These are phyloP conservation scores for Floccularia luteovirens DNA, from an alignment of 768 basidiomycete species.

Conservation along the genomic window DNA sequence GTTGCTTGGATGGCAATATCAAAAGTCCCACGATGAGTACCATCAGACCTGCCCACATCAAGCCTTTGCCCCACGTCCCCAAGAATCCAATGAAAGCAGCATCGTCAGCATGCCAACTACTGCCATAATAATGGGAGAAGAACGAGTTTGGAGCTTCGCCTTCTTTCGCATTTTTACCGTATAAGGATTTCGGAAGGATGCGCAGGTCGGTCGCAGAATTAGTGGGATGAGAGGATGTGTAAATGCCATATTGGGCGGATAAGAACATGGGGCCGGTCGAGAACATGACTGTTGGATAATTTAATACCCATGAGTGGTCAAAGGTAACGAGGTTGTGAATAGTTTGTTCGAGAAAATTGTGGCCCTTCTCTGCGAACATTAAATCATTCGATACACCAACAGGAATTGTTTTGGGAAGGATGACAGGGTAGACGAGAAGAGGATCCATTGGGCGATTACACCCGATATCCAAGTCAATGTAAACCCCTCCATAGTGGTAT, in stretches of 20 bases:
- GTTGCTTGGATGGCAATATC: conserved; percentile 52
- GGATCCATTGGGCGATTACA: conserved; percentile 84
- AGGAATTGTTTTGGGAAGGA: conserved; percentile 92
- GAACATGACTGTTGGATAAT: conserved; percentile 99
- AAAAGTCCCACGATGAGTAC: conserved; percentile 66
- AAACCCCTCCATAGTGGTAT: conserved; percentile 90
- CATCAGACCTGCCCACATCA: conserved; percentile 80
- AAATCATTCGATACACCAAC: conserved; percentile 98
- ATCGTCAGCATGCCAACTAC: conserved; percentile 97
- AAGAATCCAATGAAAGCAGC: conserved; percentile 96
- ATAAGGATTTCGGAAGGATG: conserved; percentile 92
- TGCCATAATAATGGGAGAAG: conserved; percentile 97
- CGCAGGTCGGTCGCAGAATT: conserved; percentile 73
- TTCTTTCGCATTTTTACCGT: conserved; percentile 89
- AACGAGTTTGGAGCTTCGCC: conserved; percentile 85
- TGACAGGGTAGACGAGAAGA: conserved; percentile 77
- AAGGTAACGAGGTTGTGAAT: conserved; percentile 89
- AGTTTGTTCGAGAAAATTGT: conserved; percentile 88
- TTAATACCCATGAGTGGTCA: conserved; percentile 90
- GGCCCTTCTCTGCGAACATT: conserved; percentile 80
- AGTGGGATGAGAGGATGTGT: conserved; percentile 58
- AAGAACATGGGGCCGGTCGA: conserved; percentile 99
- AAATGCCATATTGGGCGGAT: conserved; percentile 89
- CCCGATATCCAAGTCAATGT: conserved; percentile 95
- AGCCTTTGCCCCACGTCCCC: conserved; percentile 75